phyloP scores from a whole-genome alignment of 1,284 basidiomycete genomes.

The Ganoderma boninense region DNA sequence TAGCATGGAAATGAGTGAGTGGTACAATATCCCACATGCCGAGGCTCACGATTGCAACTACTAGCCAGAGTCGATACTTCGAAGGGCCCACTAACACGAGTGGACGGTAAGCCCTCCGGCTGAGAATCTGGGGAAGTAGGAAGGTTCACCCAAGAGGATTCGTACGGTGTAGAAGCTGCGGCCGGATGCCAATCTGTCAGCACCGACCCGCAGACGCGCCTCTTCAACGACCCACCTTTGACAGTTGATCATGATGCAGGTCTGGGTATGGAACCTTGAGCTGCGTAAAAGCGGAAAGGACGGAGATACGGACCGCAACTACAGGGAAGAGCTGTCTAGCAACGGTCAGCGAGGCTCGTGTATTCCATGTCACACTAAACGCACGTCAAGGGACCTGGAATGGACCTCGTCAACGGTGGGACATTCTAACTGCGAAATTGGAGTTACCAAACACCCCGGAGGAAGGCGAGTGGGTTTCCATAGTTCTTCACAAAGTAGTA shows the following conservation, averaged over 20 bases:
- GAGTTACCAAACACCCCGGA: not conserved
- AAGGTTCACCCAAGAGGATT: not conserved
- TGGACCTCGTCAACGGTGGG: not conserved
- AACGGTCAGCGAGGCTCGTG: not conserved
- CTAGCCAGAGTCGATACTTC: constrained; percentile 1
- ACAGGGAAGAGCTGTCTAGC: not conserved
- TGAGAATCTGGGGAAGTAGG: not conserved
- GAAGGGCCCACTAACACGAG: not conserved
- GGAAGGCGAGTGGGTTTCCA: not conserved
- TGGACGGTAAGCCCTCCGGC: too few species aligned
- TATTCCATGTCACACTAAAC: not conserved
- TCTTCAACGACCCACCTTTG: not conserved
- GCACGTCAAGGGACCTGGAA: not conserved
- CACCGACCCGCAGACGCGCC: not conserved
- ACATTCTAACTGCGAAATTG: not conserved
- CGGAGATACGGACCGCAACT: not conserved
- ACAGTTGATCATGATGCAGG: constrained; percentile 5
- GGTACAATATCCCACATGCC: not conserved
- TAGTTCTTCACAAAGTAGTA: constrained; percentile 6
- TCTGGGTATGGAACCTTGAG: not conserved
- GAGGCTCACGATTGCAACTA: not conserved
- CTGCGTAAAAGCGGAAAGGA: too few species aligned
- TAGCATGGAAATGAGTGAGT: not conserved
- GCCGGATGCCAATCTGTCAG: not conserved
- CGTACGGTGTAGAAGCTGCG: constrained; percentile 2